Evolutionary conservation across 495 filamentous ascomycete genomes (phyloP), one percentile per base, ranked within the genome.

Genomic region (Hyaloscypha finlandica): DNA sequence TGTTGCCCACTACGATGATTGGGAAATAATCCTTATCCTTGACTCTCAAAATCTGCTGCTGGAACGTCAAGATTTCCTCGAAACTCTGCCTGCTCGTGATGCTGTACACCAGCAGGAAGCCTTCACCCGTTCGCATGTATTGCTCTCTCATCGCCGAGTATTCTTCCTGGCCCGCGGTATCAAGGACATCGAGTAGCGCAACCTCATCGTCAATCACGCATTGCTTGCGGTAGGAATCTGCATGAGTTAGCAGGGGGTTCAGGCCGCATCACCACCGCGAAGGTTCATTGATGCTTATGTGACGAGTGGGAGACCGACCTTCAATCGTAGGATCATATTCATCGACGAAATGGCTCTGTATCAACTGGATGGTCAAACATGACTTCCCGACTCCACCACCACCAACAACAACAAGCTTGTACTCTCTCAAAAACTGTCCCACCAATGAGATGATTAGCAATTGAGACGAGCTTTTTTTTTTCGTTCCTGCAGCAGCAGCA

Each of bases 21-120:
- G 95, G 95, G 82, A 99, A 98, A 76, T 96, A 95, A 75, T 99
- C 95, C 85, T 94, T 97, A 82, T 98, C 95, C 84, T 99, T 99
- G 71, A 99, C 95, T 69, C 95, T 83, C 63, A 98, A 84, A 77
- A 99, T 99, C 80, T 99, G 95, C 85, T 97, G 94, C 80, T 98
- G 94, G 78, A 97, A 97, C 42, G 93, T 97, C 79, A 92, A 87
- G 76, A 99, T 98, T 81, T 99, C 96, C 77, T 98, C 94, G 76
- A 98, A 98, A 69, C 91, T 95, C 78, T 97, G 93, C 71, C 94
- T 87, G 75, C 94, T 97, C 16, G 92, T 97, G 81, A 99, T 99
- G 61, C 68, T 71, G 83, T 97, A 99, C 71, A 99, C 93, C 25
- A 99, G 87, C 69, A 99, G 85, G 81, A 99, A 99, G 53, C 95